Base-by-base conservation (phyloP, 768 basidiomycete genomes). In the Solioccasus polychromus region DNA sequence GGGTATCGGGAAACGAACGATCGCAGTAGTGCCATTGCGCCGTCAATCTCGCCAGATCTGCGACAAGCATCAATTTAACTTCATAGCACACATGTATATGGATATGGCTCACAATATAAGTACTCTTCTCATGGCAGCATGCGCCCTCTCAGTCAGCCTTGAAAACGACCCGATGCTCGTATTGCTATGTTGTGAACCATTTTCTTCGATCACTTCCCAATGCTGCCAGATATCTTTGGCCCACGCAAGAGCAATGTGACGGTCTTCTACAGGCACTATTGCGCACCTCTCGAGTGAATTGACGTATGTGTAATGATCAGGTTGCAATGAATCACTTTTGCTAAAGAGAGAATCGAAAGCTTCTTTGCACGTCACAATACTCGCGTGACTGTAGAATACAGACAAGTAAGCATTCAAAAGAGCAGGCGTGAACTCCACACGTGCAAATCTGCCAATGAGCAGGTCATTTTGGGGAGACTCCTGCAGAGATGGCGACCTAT, bases 321-420 rank as follows among this genome's bases (percentile, higher is more conserved):
- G 70, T 35, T 47, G 44, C 1, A 85, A 61, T 7, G 44, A 29
- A 39, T 25, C n/a, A 1, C 68, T 51, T 9, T 74, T 60, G 17
- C 68, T 61, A 48, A 77, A 88, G 3, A 84, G 48, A 4, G 60
- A 63, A 48, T 72, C 62, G 62, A 85, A 92, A 8, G 74, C 61
- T 8, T 72, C 70, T 23, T 68, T 66, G 3, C 78, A 68, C 2
- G 58, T 59, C 22, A 77, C 72, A 32, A 93, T 66, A 9, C 73
- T 58, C 4, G 73, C 65, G 52, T 86, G 84, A 3, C 66, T 61
- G 55, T 86, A 86, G 60, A 83, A 77, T 1, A 93, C 85, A 11
- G 86, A 80, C 39, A 96, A 69, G 59, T 90, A 97, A 3, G 92
- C 79, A 53, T 86, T 89, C 52, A 93, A 55, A 6, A 96, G 75